Evolutionary conservation across 768 basidiomycete species (phyloP), one percentile per base, ranked within the genome.

Genomic region (Gyrodon lividus): DNA sequence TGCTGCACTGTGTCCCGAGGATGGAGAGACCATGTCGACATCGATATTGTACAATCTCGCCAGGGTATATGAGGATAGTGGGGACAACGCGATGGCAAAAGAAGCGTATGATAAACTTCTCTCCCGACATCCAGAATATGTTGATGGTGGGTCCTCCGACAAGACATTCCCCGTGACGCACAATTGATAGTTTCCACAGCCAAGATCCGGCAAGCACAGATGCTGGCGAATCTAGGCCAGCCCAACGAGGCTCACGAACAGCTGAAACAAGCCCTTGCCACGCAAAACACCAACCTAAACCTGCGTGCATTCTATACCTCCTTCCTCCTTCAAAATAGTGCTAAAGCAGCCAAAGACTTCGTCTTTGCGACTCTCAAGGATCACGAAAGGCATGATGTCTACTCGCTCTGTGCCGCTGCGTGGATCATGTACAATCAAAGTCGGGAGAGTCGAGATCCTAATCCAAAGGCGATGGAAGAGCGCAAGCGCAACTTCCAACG

Each of bases 221-320:
- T 98, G 79, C 76, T 87, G 0, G 75, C 83, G 1, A 75, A 76
- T 23, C 61, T 86, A 16, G 90, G 88, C 50, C 82, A 84, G 17
- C 77, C 83, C 59, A 84, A 87, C 57, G 87, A 90, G 2, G 93
- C 94, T 0, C 91, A 97, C 65, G 87, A 87, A 1, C 77, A 95
- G 5, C 72, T 98, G 44, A 98, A 98, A 68, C 91, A 98, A 67
- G 84, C 88, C 0, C 81, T 98, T 35, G 77, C 80, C 0, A 84
- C 96, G 0, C 86, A 92, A 60, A 83, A 79, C 57, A 70, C 69
- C 54, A 90, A 92, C 66, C 79, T 92, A 60, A 91, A 96, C 62
- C 77, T 98, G 35, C 92, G 97, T 46, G 92, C 94, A 0, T 91
- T 83, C 71, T 97, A 97, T 72, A 92, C 92, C 0, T 84, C 92